phyloP scores from a whole-genome alignment of 2,329 filamentous ascomycete genomes.

The Ilyonectria robusta region DNA sequence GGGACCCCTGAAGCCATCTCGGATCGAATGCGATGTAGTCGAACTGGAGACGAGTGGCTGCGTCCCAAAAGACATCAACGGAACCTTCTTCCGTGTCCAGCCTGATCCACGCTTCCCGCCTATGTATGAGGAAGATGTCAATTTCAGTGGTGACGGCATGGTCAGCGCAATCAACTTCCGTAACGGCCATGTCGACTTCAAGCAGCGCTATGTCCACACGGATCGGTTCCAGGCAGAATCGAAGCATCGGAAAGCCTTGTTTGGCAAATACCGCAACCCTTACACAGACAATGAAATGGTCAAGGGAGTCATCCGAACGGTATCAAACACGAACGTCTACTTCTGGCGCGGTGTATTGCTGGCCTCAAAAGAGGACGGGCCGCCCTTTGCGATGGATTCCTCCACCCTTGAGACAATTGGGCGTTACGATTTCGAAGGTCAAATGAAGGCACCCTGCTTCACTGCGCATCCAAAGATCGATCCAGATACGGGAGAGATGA shows the following conservation, averaged over 20 bases:
- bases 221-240: slow-evolving; percentile 8
- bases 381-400: slow-evolving; percentile 12
- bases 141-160: slow-evolving; percentile 34
- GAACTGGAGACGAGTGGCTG: slow-evolving; percentile 13
- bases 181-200: slow-evolving; percentile 18
- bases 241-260: slow-evolving; percentile 17
- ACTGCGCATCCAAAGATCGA: slow-evolving; percentile 20
- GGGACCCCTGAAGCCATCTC: slow-evolving; percentile 17
- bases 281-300: slow-evolving; percentile 23
- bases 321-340: slow-evolving; percentile 15
- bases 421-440: slow-evolving; percentile 11
- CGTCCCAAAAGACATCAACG: slow-evolving; percentile 29
- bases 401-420: slow-evolving; percentile 13
- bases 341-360: slow-evolving; percentile 9
- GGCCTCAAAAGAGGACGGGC: slow-evolving; percentile 15
- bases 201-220: slow-evolving; percentile 13
- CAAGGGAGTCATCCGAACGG: background rate
- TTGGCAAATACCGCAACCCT: slow-evolving; percentile 25
- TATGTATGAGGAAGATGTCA: slow-evolving; percentile 25
- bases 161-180: slow-evolving; percentile 23
- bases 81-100: slow-evolving; percentile 33
- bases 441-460: slow-evolving; percentile 12
- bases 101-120: slow-evolving; percentile 34
- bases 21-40: slow-evolving; percentile 22
- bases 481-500: slow-evolving; percentile 8